Percentiles rank a stretch among this genome's conserved stretches.
Conservation (phyloP, 768 basidiomycete species). For the Clavulina sp. region DNA sequence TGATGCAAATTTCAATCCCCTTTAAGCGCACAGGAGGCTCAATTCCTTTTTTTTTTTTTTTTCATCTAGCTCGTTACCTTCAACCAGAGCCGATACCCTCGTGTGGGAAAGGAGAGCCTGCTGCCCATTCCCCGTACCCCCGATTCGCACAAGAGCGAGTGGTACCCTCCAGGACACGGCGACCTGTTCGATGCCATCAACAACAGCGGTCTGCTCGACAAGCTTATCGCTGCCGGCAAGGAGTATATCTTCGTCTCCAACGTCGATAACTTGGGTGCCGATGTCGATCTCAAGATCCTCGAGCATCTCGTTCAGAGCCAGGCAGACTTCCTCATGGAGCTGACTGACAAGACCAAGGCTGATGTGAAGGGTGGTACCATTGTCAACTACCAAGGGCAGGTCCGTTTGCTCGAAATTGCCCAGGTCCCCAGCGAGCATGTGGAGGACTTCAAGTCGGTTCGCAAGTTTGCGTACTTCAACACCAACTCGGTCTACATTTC, state of each 20-base stretch:
- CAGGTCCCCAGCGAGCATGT: conserved; percentile 88
- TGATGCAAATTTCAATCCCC: too few species aligned
- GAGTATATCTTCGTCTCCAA: conserved; percentile 97
- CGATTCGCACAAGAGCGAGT: conserved; percentile 71
- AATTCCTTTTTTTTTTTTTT: too few species aligned
- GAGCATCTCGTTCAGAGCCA: conserved; percentile 70
- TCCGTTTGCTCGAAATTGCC: conserved; percentile 82
- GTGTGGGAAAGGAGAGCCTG: conserved; percentile 77
- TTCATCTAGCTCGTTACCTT: conserved; percentile 26
- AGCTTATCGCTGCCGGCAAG: conserved; percentile 78
- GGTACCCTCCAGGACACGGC: conserved; percentile 97
- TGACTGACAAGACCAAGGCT: conserved; percentile 94
- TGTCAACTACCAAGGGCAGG: conserved; percentile 77
- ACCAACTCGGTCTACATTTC: conserved; percentile 74
- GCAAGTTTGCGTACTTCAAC: conserved; percentile 91
- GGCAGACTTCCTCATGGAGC: conserved; percentile 86
- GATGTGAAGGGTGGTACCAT: conserved; percentile 80
- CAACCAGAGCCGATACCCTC: conserved; percentile 88
- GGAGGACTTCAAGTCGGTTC: conserved; percentile 83
- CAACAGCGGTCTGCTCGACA: conserved; percentile 82
- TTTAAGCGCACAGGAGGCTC: too few species aligned
- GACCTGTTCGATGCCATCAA: conserved; percentile 85
- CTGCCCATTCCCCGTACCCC: conserved; percentile 66
- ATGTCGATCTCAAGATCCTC: conserved; percentile 69
- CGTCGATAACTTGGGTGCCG: conserved; percentile 90